A percentile compares a stretch with the other conserved stretches of the same genome.
Evolutionary conservation across 1,284 basidiomycete species (phyloP).

Genomic region (Blastosporella zonata): DNA sequence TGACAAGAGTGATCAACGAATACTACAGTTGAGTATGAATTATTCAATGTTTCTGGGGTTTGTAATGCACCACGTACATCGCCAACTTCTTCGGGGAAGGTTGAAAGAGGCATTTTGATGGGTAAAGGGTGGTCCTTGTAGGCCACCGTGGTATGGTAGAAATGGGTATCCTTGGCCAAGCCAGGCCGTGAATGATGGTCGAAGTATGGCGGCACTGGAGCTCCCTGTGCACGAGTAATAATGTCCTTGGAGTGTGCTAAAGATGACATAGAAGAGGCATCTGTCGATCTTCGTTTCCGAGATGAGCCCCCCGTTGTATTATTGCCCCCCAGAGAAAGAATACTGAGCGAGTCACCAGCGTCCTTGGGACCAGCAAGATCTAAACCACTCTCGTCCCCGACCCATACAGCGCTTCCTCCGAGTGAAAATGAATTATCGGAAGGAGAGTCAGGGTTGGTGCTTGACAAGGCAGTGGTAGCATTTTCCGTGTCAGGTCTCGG

Average conservation of each 20-base stretch:
- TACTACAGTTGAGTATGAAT: constrained; percentile 52
- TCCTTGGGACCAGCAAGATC: constrained; percentile 36
- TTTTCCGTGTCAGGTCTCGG: constrained; percentile 38
- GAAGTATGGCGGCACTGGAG: constrained; percentile 35
- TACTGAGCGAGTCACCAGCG: constrained; percentile 35
- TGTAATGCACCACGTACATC: constrained; percentile 56
- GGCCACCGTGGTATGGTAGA: constrained; percentile 80
- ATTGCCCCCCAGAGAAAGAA: constrained; percentile 32
- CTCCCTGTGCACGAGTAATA: constrained; percentile 28
- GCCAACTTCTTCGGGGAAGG: constrained; percentile 92
- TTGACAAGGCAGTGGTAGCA: constrained; percentile 29
- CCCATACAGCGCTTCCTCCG: constrained; percentile 77
- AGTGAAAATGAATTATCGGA: constrained; percentile 69
- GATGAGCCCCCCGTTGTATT: constrained; percentile 37
- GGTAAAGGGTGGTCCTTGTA: constrained; percentile 81
- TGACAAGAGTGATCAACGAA: constrained; percentile 87
- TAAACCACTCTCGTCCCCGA: constrained; percentile 63
- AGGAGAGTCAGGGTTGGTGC: constrained; percentile 45
- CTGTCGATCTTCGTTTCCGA: constrained; percentile 64
- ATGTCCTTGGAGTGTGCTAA: constrained; percentile 38
- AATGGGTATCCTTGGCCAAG: constrained; percentile 86
- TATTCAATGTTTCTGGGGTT: constrained; percentile 15
- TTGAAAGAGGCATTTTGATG: constrained; percentile 82
- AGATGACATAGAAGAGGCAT: constrained; percentile 69
- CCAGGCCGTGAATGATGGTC: constrained; percentile 46